Percentiles rank a stretch among this genome's conserved stretches.
phyloP scores from a whole-genome alignment of 2,329 filamentous ascomycete species.

The Epichloe uncinata region DNA sequence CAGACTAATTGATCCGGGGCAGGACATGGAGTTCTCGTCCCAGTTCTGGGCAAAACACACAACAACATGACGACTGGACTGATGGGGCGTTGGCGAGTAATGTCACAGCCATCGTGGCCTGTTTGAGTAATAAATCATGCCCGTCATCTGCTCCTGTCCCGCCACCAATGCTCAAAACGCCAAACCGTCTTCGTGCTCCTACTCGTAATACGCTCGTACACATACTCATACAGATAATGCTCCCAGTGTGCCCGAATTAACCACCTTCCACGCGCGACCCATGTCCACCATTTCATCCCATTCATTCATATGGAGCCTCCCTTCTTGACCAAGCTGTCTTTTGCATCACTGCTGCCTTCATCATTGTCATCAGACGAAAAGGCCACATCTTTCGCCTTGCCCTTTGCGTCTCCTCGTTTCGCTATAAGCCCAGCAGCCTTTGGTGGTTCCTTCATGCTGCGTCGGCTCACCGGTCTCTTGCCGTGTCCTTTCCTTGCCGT shows the following conservation, averaged over 20 bases:
- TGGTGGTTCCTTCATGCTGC: slow-evolving; percentile 28
- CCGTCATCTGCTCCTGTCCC: neutral
- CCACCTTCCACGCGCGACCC: neutral
- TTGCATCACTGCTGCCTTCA: slow-evolving; percentile 18
- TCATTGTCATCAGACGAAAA: slow-evolving; percentile 25
- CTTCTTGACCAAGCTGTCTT: slow-evolving; percentile 15
- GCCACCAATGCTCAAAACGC: slow-evolving; percentile 18
- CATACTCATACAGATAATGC: neutral
- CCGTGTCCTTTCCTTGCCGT: slow-evolving; percentile 15
- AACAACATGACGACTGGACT: too few relatives aligned
- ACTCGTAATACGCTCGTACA: neutral
- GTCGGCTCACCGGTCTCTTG: slow-evolving; percentile 24
- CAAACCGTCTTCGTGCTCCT: slow-evolving; percentile 29
- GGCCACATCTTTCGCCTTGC: slow-evolving; percentile 35
- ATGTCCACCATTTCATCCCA: neutral
- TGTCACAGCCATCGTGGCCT: too few relatives aligned
- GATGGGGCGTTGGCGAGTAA: too few relatives aligned
- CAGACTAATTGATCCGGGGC: too few relatives aligned
- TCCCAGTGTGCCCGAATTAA: neutral
- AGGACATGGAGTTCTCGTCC: too few relatives aligned
- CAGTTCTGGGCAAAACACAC: too few relatives aligned
- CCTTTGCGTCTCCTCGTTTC: slow-evolving; percentile 22
- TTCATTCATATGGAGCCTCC: slow-evolving; percentile 26
- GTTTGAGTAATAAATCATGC: neutral
- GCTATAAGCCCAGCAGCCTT: slow-evolving; percentile 15